Evolutionary conservation across 2,329 filamentous ascomycete genomes (phyloP), one percentile per base, ranked within the genome.

Genomic region (Talaromyces rugulosus): DNA sequence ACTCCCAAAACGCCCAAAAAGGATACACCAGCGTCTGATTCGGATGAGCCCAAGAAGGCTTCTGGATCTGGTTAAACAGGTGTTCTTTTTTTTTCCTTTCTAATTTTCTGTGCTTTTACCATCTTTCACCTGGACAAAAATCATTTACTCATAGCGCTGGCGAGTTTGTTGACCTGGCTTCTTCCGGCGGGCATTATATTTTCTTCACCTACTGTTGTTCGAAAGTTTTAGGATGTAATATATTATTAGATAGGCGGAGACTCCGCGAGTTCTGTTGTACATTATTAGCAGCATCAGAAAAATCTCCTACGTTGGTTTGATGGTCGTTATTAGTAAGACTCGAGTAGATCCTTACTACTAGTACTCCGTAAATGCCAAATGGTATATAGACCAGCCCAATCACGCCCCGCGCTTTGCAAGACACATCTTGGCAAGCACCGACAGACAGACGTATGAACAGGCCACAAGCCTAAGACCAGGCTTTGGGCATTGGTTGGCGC

Each of bases 31-130:
- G 30, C 16, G 12, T 34, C 53, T 23, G 65, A 66, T 60, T 68
- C 72, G 56, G 53, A 68, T 59, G 69, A 74, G 62, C 71, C 74
- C 18, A 77, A 78, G 69, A 79, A 79, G 66, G 72, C 72, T 28
- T 74, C 73, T 4, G 72, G 71, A 31, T 77, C 74, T 44, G 73
- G 70, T 50, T 79, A 65, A 74, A 16, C 23, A 5, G n/a, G 18
- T 16, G 9, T 3, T 18, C 27, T 28, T 6, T 51, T n/a, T 31
- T 27, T 58, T 28, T 47, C 56, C 23, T 18, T 33, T 51, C 31
- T 63, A 31, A 18, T 42, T 44, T 27, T 31, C 42, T 40, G 40
- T 64, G 18, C 23, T 18, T 47, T n/a, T 47, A 47, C 44, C 44
- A 50, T 62, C 27, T 58, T 62, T 36, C 18, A 52, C 33, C 56